Evolutionary conservation across 2,329 filamentous ascomycete genomes (phyloP).

Genomic region (Drechslerella dactyloides): DNA sequence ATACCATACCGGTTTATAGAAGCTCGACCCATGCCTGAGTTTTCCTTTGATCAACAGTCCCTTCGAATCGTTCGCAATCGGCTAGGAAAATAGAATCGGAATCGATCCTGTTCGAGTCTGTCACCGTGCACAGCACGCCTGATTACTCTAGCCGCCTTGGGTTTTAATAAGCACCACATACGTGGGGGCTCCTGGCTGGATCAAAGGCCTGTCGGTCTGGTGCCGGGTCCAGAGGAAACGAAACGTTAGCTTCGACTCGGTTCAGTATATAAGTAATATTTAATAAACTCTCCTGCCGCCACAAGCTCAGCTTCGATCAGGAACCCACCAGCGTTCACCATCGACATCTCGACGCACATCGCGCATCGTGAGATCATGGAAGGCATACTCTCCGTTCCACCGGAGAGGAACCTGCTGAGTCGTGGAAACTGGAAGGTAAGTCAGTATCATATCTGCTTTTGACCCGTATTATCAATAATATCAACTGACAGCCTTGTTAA

Average conservation of each 20-base stretch:
- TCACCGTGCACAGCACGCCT: background rate
- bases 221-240: background rate
- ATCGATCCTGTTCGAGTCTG: background rate
- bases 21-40: background rate
- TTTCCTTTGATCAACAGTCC: background rate
- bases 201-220: background rate
- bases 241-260: slow-evolving; percentile 4
- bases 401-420: slow-evolving; percentile 44
- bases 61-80: background rate
- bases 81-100: background rate
- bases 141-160: background rate
- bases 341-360: background rate
- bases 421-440: slow-evolving; percentile 51
- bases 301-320: slow-evolving; percentile 4
- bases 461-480: too few species aligned
- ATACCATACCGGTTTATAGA: background rate
- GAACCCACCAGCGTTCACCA: slow-evolving; percentile 4
- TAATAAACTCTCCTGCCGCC: background rate
- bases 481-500: slow-evolving; percentile 14
- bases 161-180: background rate
- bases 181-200: background rate
- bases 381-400: slow-evolving; percentile 44
- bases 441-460: background rate
- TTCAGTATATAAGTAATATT: background rate
- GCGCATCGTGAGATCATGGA: slow-evolving; percentile 37